Conservation (phyloP, 495 filamentous ascomycete species). For the Trichoderma erinaceum region DNA sequence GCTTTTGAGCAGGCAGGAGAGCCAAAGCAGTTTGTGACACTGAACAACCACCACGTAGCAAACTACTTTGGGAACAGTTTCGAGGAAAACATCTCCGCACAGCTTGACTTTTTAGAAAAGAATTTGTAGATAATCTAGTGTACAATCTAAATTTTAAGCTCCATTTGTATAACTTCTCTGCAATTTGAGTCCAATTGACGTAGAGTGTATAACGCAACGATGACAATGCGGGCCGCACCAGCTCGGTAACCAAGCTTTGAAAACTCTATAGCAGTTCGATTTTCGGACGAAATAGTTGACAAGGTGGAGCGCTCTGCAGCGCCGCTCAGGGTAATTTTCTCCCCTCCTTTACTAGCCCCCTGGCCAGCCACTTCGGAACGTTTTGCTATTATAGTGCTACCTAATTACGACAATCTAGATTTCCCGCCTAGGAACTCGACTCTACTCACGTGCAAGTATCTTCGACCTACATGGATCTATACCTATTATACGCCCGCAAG, state of each 20-base stretch:
- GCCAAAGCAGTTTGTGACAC: constrained; percentile 11
- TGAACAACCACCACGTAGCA: neutral
- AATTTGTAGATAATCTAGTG: neutral
- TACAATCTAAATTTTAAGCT: neutral
- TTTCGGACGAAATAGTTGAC: neutral
- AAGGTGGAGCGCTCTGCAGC: no score
- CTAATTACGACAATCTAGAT: neutral
- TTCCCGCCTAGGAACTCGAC: neutral
- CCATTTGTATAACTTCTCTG: no score
- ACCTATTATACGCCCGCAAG: neutral
- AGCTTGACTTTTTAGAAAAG: neutral
- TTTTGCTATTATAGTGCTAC: neutral
- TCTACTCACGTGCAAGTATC: neutral
- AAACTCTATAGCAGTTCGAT: neutral
- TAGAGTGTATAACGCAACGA: no score
- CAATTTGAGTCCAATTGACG: no score
- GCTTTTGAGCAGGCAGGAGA: constrained; percentile 15
- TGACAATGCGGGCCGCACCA: neutral
- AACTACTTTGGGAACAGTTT: neutral
- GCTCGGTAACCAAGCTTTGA: neutral
- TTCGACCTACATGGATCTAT: neutral
- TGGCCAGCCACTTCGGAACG: neutral
- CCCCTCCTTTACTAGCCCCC: neutral
- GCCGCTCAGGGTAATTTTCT: neutral
- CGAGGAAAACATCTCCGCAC: neutral